Evolutionary conservation across 257 asterid species (phyloP).

Genomic region (Rhazya stricta): DNA sequence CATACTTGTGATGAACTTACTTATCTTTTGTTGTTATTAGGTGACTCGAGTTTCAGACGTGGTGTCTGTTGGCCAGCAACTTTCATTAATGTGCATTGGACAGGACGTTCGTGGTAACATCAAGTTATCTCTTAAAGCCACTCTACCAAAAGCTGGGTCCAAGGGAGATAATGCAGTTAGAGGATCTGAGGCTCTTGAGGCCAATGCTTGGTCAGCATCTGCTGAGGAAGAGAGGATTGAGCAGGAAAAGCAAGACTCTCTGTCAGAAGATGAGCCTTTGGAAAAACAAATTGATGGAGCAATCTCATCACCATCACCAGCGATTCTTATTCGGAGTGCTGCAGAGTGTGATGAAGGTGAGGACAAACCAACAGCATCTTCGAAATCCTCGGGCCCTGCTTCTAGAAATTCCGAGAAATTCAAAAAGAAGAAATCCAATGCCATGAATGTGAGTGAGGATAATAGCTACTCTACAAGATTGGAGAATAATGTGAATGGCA

Average conservation of each 20-base stretch:
- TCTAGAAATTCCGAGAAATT: slow-evolving; percentile 14
- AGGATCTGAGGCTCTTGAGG: slow-evolving; percentile 29
- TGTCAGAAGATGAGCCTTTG: slow-evolving; percentile 19
- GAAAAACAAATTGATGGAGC: slow-evolving; percentile 23
- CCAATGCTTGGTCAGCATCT: slow-evolving; percentile 33
- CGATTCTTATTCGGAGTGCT: slow-evolving; percentile 71
- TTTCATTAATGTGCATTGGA: slow-evolving; percentile 81
- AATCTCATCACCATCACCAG: slow-evolving; percentile 33
- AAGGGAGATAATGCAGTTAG: slow-evolving; percentile 23
- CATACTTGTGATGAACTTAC: not conserved
- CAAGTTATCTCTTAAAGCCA: slow-evolving; percentile 85
- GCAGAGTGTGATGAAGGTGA: slow-evolving; percentile 66
- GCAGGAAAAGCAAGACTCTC: slow-evolving; percentile 34
- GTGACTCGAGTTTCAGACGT: slow-evolving; percentile 77
- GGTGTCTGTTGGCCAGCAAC: slow-evolving; percentile 69
- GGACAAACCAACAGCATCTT: slow-evolving; percentile 37
- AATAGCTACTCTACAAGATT: not conserved
- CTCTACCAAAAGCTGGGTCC: slow-evolving; percentile 37
- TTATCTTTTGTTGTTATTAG: slow-evolving; percentile 38
- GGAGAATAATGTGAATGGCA: slow-evolving; percentile 16
- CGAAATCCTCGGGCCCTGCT: slow-evolving; percentile 9
- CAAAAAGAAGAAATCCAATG: slow-evolving; percentile 9
- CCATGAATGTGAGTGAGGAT: slow-evolving; percentile 13
- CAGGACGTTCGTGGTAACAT: slow-evolving; percentile 84
- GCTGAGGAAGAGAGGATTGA: slow-evolving; percentile 24